phyloP scores from a whole-genome alignment of 495 filamentous ascomycete species.

The Aspergillus panamensis region DNA sequence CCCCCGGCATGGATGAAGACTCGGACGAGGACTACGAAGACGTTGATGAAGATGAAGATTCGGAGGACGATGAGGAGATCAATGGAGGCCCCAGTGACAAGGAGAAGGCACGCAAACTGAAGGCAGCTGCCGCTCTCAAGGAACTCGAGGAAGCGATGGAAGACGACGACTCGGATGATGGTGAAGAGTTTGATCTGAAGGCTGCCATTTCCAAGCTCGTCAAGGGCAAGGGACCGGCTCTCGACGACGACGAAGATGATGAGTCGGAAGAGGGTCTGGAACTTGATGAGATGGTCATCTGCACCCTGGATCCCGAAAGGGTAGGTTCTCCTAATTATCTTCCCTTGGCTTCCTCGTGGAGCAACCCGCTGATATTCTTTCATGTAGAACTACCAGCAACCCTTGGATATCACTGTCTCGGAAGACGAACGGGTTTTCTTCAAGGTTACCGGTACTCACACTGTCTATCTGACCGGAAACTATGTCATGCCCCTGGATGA shows the following conservation, averaged over 20 bases:
- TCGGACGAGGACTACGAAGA: slow-evolving; percentile 61
- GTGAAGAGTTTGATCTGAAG: slow-evolving; percentile 54
- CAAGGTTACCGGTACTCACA: slow-evolving; percentile 83
- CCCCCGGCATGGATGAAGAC: slow-evolving; percentile 49
- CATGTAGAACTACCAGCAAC: slow-evolving; percentile 81
- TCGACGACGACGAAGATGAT: slow-evolving; percentile 60
- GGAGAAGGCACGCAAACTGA: slow-evolving; percentile 78
- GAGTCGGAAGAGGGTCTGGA: slow-evolving; percentile 63
- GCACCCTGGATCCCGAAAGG: slow-evolving; percentile 85
- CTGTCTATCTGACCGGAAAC: slow-evolving; percentile 91
- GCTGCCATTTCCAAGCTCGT: slow-evolving; percentile 60
- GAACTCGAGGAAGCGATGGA: slow-evolving; percentile 62
- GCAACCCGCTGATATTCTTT: slow-evolving; percentile 15
- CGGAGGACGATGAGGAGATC: slow-evolving; percentile 64
- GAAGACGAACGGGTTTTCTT: slow-evolving; percentile 90
- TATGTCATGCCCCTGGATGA: slow-evolving; percentile 68
- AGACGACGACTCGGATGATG: slow-evolving; percentile 57
- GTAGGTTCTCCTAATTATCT: slow-evolving; percentile 37
- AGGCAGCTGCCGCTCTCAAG: slow-evolving; percentile 62
- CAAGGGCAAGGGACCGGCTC: slow-evolving; percentile 81
- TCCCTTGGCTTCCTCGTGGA: no score
- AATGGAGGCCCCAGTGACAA: slow-evolving; percentile 90
- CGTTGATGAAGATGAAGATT: slow-evolving; percentile 62
- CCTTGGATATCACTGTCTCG: slow-evolving; percentile 85
- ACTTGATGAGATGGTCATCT: slow-evolving; percentile 84